Conservation (phyloP, 495 filamentous ascomycete genomes). For the Penicillium samsonianum region DNA sequence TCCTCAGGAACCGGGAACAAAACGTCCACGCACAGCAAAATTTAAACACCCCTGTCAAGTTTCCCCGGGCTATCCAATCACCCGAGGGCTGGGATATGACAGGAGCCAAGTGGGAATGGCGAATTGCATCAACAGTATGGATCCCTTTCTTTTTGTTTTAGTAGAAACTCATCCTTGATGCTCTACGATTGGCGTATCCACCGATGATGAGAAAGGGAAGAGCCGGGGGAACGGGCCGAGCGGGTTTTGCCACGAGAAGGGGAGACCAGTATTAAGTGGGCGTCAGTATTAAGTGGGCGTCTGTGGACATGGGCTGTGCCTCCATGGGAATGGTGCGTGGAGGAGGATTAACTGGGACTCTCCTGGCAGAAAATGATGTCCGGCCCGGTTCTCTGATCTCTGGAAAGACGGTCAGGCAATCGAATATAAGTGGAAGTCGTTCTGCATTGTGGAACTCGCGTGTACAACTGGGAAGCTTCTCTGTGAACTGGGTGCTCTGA, state of each 20-base stretch:
- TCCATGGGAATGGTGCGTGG: conserved; percentile 8
- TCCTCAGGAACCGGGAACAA: background rate
- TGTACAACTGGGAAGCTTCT: background rate
- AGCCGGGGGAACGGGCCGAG: conserved; percentile 35
- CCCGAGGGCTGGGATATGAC: conserved; percentile 3
- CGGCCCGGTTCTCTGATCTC: conserved; percentile 6
- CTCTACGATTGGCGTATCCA: conserved; percentile 19
- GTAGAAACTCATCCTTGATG: background rate
- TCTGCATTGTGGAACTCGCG: conserved; percentile 13
- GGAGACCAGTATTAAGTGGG: background rate
- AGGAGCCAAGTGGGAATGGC: background rate
- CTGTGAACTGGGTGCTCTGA: background rate
- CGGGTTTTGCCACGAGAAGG: conserved; percentile 23
- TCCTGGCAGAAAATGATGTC: conserved; percentile 17
- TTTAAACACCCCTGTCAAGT: background rate
- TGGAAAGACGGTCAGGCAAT: conserved; percentile 12
- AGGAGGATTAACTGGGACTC: background rate
- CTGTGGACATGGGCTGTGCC: conserved; percentile 4
- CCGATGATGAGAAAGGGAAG: conserved; percentile 21
- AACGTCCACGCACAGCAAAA: background rate
- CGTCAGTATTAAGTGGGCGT: background rate
- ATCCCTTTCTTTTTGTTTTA: conserved; percentile 11
- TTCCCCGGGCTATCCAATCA: conserved; percentile 4
- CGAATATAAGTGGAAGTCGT: conserved; percentile 1
- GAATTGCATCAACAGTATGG: background rate